Evolutionary conservation across 148 eudicot genomes (phyloP), one percentile per base, ranked within the genome.

Genomic region (Selenicereus undatus): DNA sequence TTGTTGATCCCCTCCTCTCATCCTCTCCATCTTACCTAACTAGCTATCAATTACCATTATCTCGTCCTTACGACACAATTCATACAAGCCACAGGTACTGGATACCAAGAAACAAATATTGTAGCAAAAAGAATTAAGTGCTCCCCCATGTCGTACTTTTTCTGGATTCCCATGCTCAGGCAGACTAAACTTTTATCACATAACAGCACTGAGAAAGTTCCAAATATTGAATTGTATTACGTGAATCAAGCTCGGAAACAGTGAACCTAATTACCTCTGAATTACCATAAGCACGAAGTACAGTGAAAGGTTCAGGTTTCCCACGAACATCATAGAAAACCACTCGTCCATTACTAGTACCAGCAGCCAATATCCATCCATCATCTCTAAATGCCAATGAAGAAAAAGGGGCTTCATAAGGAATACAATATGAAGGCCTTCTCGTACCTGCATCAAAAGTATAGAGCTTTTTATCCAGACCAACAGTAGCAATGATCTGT

Each of bases 251-350:
- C 18, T 64, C 62, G 62, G 36, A 17, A 48, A 70, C 16, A 79
- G 30, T 78, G 12, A 79, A 56, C 43, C 68, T 21, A 60, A 18
- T 71, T 78, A 92, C 99, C 99, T 92, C 98, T 77, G 96, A 92
- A 88, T 85, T 92, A 30, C 95, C 88, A 85, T 89, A 96, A 85
- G 99, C 97, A 84, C 88, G 95, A 83, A 96, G 97, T 83, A 89
- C 95, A 42, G 95, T 91, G 74, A 96, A 82, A 76, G 98, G 98
- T 75, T 96, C 92, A 45, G 97, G 97, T 79, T 89, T 93, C 86
- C 95, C 99, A 83, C 99, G 97, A 80, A 92, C 89, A 81, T 96
- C 99, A 85, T 93, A 96, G 81, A 96, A 93, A 76, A 93, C 98
- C 82, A 96, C 91, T 42, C 88, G 86, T 20, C 99, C 99, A 86